Percentiles rank a stretch among this genome's conserved stretches.
phyloP scores from a whole-genome alignment of 192 early-diverging fungal genomes.

The Backusella westeae region DNA sequence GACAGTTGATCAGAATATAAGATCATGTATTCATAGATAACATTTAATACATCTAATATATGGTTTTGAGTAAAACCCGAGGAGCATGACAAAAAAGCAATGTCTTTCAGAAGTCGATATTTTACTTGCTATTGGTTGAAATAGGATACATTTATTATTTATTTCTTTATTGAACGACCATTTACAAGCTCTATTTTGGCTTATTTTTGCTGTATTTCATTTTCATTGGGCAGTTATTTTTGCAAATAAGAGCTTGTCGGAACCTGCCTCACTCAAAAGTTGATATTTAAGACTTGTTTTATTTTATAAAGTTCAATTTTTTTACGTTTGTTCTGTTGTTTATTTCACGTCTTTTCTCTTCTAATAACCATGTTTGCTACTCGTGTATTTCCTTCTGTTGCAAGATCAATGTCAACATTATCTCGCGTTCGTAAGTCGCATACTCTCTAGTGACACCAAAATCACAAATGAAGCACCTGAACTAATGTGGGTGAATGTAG shows the following conservation, averaged over 20 bases:
- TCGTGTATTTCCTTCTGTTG: not conserved
- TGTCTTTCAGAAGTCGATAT: not conserved
- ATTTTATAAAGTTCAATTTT: not conserved
- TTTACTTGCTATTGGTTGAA: not conserved
- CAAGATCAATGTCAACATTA: constrained; percentile 37
- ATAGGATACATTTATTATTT: too few relatives aligned
- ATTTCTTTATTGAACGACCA: too few relatives aligned
- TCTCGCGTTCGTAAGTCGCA: constrained; percentile 36
- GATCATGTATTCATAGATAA: not conserved
- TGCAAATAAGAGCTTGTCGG: not conserved
- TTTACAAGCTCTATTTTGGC: not conserved
- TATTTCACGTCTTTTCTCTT: not conserved
- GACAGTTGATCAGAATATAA: not conserved
- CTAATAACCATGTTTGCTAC: not conserved
- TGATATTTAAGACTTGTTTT: constrained; percentile 5
- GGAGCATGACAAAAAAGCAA: not conserved
- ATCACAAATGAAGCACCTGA: not conserved
- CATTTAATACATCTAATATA: not conserved
- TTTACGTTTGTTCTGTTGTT: not conserved
- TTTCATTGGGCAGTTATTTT: too few relatives aligned
- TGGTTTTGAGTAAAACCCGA: not conserved
- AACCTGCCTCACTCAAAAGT: not conserved
- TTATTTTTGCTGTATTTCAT: not conserved
- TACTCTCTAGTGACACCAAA: constrained; percentile 10
- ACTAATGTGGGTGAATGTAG: not conserved